Conservation (phyloP, 2,329 filamentous ascomycete genomes). For the Aspergillus ustus region DNA sequence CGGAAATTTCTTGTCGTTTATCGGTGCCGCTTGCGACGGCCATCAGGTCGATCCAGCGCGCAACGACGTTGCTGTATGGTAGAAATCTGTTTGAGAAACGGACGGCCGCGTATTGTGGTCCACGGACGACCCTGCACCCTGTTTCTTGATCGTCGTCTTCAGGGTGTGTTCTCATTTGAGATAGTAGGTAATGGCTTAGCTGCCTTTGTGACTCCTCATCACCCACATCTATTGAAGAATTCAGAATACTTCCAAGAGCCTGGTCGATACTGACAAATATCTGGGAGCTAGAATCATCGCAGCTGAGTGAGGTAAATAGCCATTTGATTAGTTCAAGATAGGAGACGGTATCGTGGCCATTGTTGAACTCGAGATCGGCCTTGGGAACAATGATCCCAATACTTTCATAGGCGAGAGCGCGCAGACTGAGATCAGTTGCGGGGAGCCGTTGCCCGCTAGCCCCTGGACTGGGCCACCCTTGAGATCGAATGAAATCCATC, state of each 20-base stretch:
- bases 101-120: conserved; percentile 78
- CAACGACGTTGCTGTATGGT: conserved; percentile 76
- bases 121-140: conserved; percentile 61
- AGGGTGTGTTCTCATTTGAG: conserved; percentile 64
- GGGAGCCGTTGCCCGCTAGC: conserved; percentile 58
- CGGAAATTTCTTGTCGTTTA: conserved; percentile 80
- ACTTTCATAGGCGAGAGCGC: conserved; percentile 85
- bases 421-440: conserved; percentile 67
- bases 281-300: conserved; percentile 73
- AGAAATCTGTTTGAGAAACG: conserved; percentile 91
- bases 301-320: conserved; percentile 81
- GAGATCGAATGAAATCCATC: conserved; percentile 72
- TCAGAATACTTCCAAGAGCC: conserved; percentile 77
- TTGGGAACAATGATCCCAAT: conserved; percentile 75
- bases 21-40: conserved; percentile 67
- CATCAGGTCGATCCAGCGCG: conserved; percentile 85
- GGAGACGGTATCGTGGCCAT: conserved; percentile 46
- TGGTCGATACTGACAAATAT: conserved; percentile 89
- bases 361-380: conserved; percentile 42
- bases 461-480: conserved; percentile 78
- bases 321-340: conserved; percentile 66
- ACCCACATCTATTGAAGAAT: conserved; percentile 57
- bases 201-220: conserved; percentile 47
- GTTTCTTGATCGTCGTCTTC: conserved; percentile 45
- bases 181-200: conserved; percentile 64